A percentile compares a stretch with the other conserved stretches of the same genome.
phyloP scores from a whole-genome alignment of 805 yeast genomes.

The Pichia occidentalis region DNA sequence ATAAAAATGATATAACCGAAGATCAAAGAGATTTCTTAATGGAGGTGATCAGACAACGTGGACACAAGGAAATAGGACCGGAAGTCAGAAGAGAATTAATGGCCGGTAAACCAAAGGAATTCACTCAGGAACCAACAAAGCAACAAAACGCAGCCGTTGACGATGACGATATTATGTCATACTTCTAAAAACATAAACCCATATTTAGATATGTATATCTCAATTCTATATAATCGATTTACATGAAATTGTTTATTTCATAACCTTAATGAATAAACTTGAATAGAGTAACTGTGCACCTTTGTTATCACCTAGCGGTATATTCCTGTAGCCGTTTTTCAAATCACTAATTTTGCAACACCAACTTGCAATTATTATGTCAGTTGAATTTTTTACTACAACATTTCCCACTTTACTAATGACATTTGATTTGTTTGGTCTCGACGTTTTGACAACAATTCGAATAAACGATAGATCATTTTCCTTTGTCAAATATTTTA shows the following conservation, averaged over 20 bases:
- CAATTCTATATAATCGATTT: background rate
- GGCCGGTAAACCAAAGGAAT: conserved; percentile 68
- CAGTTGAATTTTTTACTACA: conserved; percentile 1
- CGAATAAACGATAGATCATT: conserved; percentile 51
- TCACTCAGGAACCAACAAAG: conserved; percentile 12
- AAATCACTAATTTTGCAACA: conserved; percentile 58
- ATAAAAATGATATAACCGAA: conserved; percentile 96
- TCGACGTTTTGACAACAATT: conserved; percentile 38
- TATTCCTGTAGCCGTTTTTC: conserved; percentile 74
- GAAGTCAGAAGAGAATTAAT: conserved; percentile 89
- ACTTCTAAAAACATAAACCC: conserved; percentile 17
- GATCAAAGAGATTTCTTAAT: conserved; percentile 93
- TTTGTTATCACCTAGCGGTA: conserved; percentile 65
- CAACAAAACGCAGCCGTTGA: conserved; percentile 17
- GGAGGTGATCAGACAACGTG: conserved; percentile 86
- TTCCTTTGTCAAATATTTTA: conserved; percentile 32
- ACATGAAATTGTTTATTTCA: conserved; percentile 16
- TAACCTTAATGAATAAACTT: conserved; percentile 35
- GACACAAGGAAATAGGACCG: conserved; percentile 83
- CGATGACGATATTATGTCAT: conserved; percentile 29
- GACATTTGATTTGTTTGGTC: conserved; percentile 19
- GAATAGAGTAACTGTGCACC: conserved; percentile 69
- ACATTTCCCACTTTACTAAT: conserved; percentile 7
- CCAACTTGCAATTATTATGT: conserved; percentile 44
- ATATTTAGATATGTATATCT: background rate